phyloP scores from a whole-genome alignment of 805 yeast species.

The Danielia reshetovae region DNA sequence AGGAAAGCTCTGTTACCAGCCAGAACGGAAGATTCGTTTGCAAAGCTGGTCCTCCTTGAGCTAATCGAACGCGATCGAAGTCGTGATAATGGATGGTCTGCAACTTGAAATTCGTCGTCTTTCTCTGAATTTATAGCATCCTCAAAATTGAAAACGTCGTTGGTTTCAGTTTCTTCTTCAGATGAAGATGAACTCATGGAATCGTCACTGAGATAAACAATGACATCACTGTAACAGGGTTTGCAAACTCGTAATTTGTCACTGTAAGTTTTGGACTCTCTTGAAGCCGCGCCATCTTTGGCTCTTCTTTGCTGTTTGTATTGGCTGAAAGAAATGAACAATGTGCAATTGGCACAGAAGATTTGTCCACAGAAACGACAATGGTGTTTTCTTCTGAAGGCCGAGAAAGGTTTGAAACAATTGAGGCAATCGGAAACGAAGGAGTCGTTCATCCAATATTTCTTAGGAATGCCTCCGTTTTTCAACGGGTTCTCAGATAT shows the following conservation, averaged over 20 bases:
- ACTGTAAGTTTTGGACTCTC: constrained; percentile 36
- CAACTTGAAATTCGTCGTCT: constrained; percentile 4
- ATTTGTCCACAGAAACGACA: constrained; percentile 96
- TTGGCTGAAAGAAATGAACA: constrained; percentile 57
- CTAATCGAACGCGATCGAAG: constrained; percentile 26
- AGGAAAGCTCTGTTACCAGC: constrained; percentile 10
- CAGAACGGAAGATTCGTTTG: constrained; percentile 13
- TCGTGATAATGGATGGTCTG: constrained; percentile 26
- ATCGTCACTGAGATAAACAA: constrained; percentile 66
- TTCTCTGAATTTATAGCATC: constrained; percentile 30
- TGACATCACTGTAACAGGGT: constrained; percentile 71
- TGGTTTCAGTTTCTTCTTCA: constrained; percentile 15
- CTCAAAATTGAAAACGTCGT: constrained; percentile 5
- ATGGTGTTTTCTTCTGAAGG: constrained; percentile 90
- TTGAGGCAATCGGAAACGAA: constrained; percentile 84
- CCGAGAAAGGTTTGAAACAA: constrained; percentile 75
- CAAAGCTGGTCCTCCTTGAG: constrained; percentile 21
- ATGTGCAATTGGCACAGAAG: constrained; percentile 81
- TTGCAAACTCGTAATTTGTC: constrained; percentile 77
- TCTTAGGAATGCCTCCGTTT: constrained; percentile 57
- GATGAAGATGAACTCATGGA: constrained; percentile 33
- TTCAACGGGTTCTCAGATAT: constrained; percentile 41
- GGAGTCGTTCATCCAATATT: constrained; percentile 96
- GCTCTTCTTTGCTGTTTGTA: constrained; percentile 35
- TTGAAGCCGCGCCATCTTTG: constrained; percentile 9